Evolutionary conservation across 2,329 filamentous ascomycete genomes (phyloP), one percentile per base, ranked within the genome.

Genomic region (Rhynchosporium graminicola): DNA sequence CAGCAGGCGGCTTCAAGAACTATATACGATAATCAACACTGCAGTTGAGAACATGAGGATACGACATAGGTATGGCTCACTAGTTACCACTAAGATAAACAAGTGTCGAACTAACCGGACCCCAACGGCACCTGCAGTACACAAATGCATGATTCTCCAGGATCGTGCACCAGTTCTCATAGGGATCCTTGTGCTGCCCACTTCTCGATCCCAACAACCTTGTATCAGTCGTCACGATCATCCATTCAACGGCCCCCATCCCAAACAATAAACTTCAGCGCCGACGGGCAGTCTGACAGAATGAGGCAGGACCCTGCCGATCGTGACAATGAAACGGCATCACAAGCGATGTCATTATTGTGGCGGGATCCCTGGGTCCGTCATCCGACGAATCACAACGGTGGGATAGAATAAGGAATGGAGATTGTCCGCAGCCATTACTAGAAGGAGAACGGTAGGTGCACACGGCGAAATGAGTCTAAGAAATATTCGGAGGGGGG

Each of bases 301-400:
- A 33, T 45, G n/a, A 43, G 48, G 26, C 33, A 59, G 51, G 61
- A 60, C 61, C 64, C 64, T 65, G 64, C 59, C 52, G 64, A 65
- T 65, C 64, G 61, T 65, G 63, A 62, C 58, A 31, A 46, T 63
- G 63, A 52, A 15, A 40, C 60, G 60, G 56, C 60, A 57, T 65
- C 60, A 61, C 57, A 58, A 60, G 60, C 61, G 60, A 61, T 59
- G 61, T 61, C 63, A 63, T 63, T 46, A 36, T 51, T n/a, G 38
- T 55, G 62, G 61, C 36, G 62, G 46, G 36, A 59, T 50, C 46
- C 45, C 36, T 20, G 20, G 29, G 38, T 20, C 6, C 45, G 33
- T 33, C 13, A 12, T 45, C 9, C 52, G 38, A 55, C 42, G 20
- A 56, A 56, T 42, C 1, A 57, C 15, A 40, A 33, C n/a, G 42